A percentile compares a stretch with the other conserved stretches of the same genome.
These are phyloP conservation scores for Malassezia psittaci DNA, from an alignment of 1,284 basidiomycete species.

Conservation along the genomic window DNA sequence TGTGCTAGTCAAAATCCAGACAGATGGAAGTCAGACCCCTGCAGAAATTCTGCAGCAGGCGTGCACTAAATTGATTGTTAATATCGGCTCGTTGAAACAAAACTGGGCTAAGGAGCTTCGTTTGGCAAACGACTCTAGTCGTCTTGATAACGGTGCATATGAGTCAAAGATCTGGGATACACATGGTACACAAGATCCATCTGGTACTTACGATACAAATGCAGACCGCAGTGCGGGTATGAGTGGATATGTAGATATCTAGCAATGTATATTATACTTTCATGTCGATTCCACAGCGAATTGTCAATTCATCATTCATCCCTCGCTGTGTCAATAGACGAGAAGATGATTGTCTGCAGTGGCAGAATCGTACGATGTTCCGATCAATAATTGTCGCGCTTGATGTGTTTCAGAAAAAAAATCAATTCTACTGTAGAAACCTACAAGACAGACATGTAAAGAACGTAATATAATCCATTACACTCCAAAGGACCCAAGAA, in stretches of 20 bases:
- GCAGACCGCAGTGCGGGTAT: constrained; percentile 8
- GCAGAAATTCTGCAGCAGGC: constrained; percentile 73
- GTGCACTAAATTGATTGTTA: constrained; percentile 69
- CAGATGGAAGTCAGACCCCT: constrained; percentile 75
- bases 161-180: constrained; percentile 5
- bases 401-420: too few species aligned
- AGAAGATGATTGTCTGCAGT: too few species aligned
- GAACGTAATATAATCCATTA: too few species aligned
- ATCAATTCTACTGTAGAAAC: too few species aligned
- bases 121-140: constrained; percentile 22
- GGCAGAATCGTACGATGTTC: too few species aligned
- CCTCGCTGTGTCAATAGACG: too few species aligned
- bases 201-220: background rate
- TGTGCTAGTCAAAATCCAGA: constrained; percentile 89
- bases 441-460: too few species aligned
- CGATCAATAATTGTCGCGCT: too few species aligned
- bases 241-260: constrained; percentile 20
- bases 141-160: constrained; percentile 6
- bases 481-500: too few species aligned
- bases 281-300: background rate
- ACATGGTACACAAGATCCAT: background rate
- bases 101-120: constrained; percentile 52
- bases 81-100: constrained; percentile 54
- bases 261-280: constrained; percentile 1
- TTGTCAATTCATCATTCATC: too few species aligned